Evolutionary conservation across 352 stramenopile species (phyloP).

Genomic region (Pythium sukuiense): DNA sequence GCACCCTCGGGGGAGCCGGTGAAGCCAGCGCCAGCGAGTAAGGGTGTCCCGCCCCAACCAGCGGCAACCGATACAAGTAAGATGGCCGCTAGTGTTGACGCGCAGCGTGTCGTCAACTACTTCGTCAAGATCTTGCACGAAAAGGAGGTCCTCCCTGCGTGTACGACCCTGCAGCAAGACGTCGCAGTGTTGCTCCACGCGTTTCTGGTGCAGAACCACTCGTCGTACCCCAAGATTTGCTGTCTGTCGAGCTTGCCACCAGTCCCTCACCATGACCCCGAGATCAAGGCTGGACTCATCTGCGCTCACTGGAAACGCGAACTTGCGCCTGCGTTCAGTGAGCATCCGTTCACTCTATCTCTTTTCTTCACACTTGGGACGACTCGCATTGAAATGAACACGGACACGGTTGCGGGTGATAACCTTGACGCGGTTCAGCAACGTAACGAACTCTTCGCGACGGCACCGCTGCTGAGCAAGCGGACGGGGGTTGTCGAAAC

Average conservation of each 20-base stretch:
- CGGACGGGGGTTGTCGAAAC: conserved; percentile 32
- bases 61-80: conserved; percentile 6
- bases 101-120: conserved; percentile 51
- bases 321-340: conserved; percentile 46
- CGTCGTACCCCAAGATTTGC: conserved; percentile 49
- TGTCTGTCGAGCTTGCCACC: conserved; percentile 47
- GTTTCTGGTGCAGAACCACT: conserved; percentile 63
- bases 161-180: conserved; percentile 37
- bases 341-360: conserved; percentile 18
- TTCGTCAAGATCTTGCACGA: conserved; percentile 56
- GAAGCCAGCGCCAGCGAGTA: conserved; percentile 9
- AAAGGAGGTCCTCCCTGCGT: conserved; percentile 41
- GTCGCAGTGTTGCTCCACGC: conserved; percentile 41
- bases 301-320: conserved; percentile 61
- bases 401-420: background rate
- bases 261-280: conserved; percentile 47
- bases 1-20: background rate
- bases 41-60: conserved; percentile 1
- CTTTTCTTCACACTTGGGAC: conserved; percentile 67
- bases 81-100: conserved; percentile 15
- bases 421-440: conserved; percentile 25
- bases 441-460: conserved; percentile 51
- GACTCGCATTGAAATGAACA: conserved; percentile 15
- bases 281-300: conserved; percentile 60
- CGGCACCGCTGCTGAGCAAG: conserved; percentile 54